These are phyloP conservation scores for Alternaria longipes DNA, from an alignment of 2,329 filamentous ascomycete genomes.

Conservation along the genomic window DNA sequence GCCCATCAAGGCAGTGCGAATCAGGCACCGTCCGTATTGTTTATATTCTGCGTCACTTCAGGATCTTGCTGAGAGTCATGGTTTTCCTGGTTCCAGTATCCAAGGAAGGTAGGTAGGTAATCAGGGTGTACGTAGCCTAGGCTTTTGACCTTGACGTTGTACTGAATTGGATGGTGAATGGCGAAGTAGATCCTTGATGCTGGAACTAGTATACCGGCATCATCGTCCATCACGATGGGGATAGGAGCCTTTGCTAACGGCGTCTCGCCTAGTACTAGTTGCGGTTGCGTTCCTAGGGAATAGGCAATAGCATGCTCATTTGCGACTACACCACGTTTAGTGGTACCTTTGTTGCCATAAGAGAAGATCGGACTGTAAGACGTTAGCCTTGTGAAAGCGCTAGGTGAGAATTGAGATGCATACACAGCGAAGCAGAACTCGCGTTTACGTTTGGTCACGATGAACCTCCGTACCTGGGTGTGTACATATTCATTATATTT, in stretches of 20 bases:
- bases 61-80: not conserved
- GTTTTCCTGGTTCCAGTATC: conserved; percentile 11
- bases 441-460: rapidly evolving
- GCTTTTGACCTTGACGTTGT: conserved; percentile 9
- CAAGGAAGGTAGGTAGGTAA: not conserved
- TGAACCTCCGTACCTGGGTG: too few relatives aligned
- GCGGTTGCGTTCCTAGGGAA: too few relatives aligned
- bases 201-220: not conserved
- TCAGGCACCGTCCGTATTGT: too few relatives aligned
- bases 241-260: not conserved
- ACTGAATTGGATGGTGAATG: conserved; percentile 12
- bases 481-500: too few relatives aligned
- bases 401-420: rapidly evolving
- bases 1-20: too few relatives aligned
- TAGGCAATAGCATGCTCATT: too few relatives aligned
- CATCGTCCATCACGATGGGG: not conserved
- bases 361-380: too few relatives aligned
- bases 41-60: not conserved
- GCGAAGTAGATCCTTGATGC: conserved; percentile 10
- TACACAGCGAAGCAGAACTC: too few relatives aligned
- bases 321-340: rapidly evolving
- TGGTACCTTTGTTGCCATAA: too few relatives aligned
- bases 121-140: not conserved
- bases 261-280: not conserved
- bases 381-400: rapidly evolving